These are phyloP conservation scores for Penicillium roqueforti DNA, from an alignment of 495 filamentous ascomycete species.

Conservation along the genomic window DNA sequence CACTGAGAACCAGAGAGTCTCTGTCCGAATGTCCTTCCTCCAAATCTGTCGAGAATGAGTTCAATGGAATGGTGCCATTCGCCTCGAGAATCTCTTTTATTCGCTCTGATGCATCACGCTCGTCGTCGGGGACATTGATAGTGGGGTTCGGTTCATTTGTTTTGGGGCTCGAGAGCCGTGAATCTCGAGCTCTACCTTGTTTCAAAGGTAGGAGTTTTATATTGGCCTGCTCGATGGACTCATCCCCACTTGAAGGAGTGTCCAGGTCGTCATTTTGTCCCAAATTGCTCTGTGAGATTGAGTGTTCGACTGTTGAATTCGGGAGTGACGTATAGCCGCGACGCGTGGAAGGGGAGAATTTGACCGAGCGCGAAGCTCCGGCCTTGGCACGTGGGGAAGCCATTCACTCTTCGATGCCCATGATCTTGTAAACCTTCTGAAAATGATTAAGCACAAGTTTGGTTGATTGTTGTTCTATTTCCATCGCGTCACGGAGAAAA, in stretches of 20 bases:
- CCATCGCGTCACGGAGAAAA: neutral
- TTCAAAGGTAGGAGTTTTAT: conserved; percentile 18
- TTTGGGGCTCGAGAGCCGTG: conserved; percentile 1
- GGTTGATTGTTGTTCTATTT: neutral
- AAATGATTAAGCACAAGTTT: neutral
- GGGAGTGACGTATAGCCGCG: neutral
- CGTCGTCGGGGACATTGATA: conserved; percentile 10
- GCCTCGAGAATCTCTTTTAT: conserved; percentile 19
- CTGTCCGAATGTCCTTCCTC: conserved; percentile 16
- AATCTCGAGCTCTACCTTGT: neutral
- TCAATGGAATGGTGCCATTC: conserved; percentile 9
- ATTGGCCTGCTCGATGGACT: conserved; percentile 13
- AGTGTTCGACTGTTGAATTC: neutral
- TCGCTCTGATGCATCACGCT: conserved; percentile 15
- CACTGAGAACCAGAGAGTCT: conserved; percentile 12
- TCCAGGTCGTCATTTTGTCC: conserved; percentile 1
- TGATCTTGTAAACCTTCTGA: neutral
- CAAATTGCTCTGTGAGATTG: neutral
- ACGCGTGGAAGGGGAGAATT: conserved; percentile 1
- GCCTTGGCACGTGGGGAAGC: neutral
- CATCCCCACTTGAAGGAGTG: conserved; percentile 16
- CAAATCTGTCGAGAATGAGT: conserved; percentile 24
- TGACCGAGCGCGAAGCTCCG: neutral
- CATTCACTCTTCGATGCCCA: conserved; percentile 4
- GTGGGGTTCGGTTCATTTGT: neutral